Base-by-base conservation (phyloP, 148 eudicot genomes). In the Salicornia ramosissima region DNA sequence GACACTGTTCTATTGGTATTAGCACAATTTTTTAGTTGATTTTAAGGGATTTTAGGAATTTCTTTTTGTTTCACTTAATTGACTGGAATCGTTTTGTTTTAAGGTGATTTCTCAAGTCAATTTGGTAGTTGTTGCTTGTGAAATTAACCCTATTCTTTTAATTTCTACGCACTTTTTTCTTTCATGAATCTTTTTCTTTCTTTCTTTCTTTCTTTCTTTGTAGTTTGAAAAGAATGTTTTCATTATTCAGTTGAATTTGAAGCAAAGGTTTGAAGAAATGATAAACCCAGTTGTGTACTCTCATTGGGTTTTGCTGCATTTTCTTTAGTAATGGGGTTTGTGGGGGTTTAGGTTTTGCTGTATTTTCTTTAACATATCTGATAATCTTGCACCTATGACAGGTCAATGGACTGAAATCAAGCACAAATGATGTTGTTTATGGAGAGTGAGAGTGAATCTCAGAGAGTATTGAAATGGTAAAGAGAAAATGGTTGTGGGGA, bases 401-500 rank as follows among this genome's bases (percentile, higher is more conserved):
- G 65, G 76, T 42, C 30, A 42, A 55, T 40, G 34, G 24, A n/a
- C 25, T 39, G 51, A 43, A 75, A 36, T 53, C 13, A 64, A 42
- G 63, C 70, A 10, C 54, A 52, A 65, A 77, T 60, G 64, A 51
- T 51, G 74, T 33, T 40, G 5, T n/a, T n/a, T n/a, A 21, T 61
- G 52, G 43, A 49, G 60, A 49, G 50, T 42, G 59, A 56, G 26
- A 29, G 22, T 70, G 70, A 26, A 46, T 45, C 24, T 64, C 62
- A 43, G 22, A 67, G 70, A 81, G 13, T 36, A 50, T 36, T 72
- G 75, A 73, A 40, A 73, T 87, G 91, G 88, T 85, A 39, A 85
- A 85, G 71, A 85, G 85, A 75, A 90, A 83, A 75, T 90, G 96
- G 92, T 76, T 80, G 73, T 90, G 96, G 96, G 86, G 86, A 78